Percentiles rank a stretch among this genome's conserved stretches.
These are phyloP conservation scores for Erodium texanum DNA, from an alignment of 441 rosid genomes.

Conservation along the genomic window DNA sequence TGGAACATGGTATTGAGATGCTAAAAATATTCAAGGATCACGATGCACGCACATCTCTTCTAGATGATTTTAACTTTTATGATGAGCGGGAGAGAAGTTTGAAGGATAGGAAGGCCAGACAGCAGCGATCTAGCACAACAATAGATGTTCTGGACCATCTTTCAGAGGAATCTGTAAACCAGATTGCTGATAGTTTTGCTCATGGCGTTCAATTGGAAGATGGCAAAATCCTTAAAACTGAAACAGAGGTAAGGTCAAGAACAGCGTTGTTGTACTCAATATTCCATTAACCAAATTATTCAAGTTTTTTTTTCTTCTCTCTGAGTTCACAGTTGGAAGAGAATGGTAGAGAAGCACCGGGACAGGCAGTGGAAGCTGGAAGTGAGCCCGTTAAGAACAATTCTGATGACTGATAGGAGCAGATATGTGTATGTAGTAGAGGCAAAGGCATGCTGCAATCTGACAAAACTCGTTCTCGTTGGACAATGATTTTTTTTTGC, in stretches of 20 bases:
- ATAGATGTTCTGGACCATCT: slow-evolving; percentile 15
- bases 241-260: slow-evolving; percentile 10
- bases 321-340: background rate
- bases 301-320: background rate
- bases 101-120: slow-evolving; percentile 44
- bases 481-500: background rate
- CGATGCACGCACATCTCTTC: slow-evolving; percentile 43
- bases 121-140: slow-evolving; percentile 7
- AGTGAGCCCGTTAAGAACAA: background rate
- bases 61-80: slow-evolving; percentile 67
- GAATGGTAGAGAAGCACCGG: background rate
- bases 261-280: background rate
- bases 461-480: background rate
- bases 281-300: background rate
- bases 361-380: background rate
- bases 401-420: background rate
- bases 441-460: background rate
- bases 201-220: slow-evolving; percentile 16
- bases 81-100: slow-evolving; percentile 48
- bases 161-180: slow-evolving; percentile 11
- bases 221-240: slow-evolving; percentile 10
- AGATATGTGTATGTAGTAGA: background rate
- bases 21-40: slow-evolving; percentile 59
- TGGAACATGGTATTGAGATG: slow-evolving; percentile 69
- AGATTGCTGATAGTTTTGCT: slow-evolving; percentile 15